These are phyloP conservation scores for Dillenia suffruticosa DNA, from an alignment of 164 flowering plant genomes.

Conservation along the genomic window DNA sequence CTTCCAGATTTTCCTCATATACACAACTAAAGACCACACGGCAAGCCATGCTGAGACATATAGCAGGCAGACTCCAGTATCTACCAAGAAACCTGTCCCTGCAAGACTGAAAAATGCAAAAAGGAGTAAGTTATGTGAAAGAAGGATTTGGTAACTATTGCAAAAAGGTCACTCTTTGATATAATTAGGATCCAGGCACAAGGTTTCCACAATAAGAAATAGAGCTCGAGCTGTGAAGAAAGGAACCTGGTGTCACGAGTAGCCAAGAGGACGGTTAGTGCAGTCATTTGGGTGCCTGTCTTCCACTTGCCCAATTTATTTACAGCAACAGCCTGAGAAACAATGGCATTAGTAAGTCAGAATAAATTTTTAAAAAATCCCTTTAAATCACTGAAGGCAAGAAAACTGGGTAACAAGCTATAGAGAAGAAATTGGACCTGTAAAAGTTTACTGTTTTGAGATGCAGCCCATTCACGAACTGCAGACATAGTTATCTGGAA, in stretches of 20 bases:
- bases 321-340: constrained; percentile 91
- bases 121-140: background rate
- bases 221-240: background rate
- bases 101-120: constrained; percentile 45
- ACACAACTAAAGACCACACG: constrained; percentile 80
- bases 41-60: constrained; percentile 89
- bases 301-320: constrained; percentile 97
- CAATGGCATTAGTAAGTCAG: background rate
- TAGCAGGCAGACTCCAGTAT: constrained; percentile 68
- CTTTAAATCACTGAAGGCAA: background rate
- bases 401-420: background rate
- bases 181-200: no score
- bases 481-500: constrained; percentile 98
- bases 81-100: constrained; percentile 45
- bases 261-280: constrained; percentile 83
- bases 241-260: constrained; percentile 74
- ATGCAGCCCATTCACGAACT: constrained; percentile 99
- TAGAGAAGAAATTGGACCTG: constrained; percentile 47
- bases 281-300: constrained; percentile 93
- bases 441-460: constrained; percentile 66
- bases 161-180: no score
- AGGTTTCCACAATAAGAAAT: no score
- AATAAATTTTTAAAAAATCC: background rate
- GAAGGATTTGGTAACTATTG: background rate
- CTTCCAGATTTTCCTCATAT: constrained; percentile 85